phyloP scores from a whole-genome alignment of 768 basidiomycete species.

The Auricularia sp. region DNA sequence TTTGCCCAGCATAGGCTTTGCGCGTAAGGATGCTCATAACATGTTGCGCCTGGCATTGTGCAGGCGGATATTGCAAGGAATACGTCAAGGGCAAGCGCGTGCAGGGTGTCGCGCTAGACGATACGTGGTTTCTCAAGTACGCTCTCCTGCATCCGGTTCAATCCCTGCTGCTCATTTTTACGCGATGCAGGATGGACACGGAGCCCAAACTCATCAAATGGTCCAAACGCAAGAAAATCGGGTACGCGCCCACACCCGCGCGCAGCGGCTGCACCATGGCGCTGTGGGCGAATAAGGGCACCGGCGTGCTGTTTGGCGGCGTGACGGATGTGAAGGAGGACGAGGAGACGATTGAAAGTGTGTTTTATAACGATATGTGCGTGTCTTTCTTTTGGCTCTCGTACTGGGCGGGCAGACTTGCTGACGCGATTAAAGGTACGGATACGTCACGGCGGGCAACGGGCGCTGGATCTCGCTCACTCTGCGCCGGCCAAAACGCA shows the following conservation, averaged over 20 bases:
- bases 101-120: slow-evolving; percentile 78
- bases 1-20: not conserved
- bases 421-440: slow-evolving; percentile 40
- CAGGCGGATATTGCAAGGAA: slow-evolving; percentile 87
- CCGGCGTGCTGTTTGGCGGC: slow-evolving; percentile 77
- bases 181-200: slow-evolving; percentile 26
- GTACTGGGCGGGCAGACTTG: not conserved
- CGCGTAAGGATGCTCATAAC: not conserved
- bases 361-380: slow-evolving; percentile 82
- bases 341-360: slow-evolving; percentile 75
- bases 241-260: slow-evolving; percentile 51
- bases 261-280: slow-evolving; percentile 85
- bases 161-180: not conserved
- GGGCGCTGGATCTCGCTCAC: slow-evolving; percentile 72
- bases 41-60: too few species aligned
- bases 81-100: slow-evolving; percentile 66
- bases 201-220: slow-evolving; percentile 56
- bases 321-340: slow-evolving; percentile 79
- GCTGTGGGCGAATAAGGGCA: slow-evolving; percentile 49
- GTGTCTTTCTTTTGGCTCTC: slow-evolving; percentile 11
- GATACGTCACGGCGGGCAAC: slow-evolving; percentile 62
- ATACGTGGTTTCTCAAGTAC: slow-evolving; percentile 79
- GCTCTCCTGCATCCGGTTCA: not conserved
- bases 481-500: slow-evolving; percentile 53
- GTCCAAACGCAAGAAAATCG: slow-evolving; percentile 74